phyloP scores from a whole-genome alignment of 768 basidiomycete genomes.

The Hericium alpestre region DNA sequence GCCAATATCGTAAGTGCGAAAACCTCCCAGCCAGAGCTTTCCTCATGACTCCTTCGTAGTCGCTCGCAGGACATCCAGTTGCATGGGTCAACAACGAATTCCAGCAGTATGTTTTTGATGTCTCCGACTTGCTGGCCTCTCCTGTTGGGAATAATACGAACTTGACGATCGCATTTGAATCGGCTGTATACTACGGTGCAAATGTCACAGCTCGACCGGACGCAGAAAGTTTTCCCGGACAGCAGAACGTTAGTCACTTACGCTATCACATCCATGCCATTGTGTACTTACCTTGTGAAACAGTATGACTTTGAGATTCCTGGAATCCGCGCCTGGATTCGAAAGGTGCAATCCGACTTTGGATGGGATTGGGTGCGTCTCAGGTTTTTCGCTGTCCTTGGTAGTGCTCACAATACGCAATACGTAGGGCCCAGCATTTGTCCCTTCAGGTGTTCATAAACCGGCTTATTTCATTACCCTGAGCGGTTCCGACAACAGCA shows the following conservation, averaged over 20 bases:
- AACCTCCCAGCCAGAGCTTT: neutral
- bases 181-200: constrained; percentile 41
- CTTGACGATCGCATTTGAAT: constrained; percentile 41
- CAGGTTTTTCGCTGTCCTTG: neutral
- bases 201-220: constrained; percentile 43
- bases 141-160: constrained; percentile 27
- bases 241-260: constrained; percentile 18
- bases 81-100: constrained; percentile 53
- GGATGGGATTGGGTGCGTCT: constrained; percentile 50
- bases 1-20: constrained; percentile 34
- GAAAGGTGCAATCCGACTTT: constrained; percentile 44
- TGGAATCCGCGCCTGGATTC: constrained; percentile 35
- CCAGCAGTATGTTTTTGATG: constrained; percentile 42
- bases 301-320: constrained; percentile 38
- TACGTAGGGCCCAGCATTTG: constrained; percentile 42
- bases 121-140: constrained; percentile 30
- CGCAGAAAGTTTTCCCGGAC: constrained; percentile 32
- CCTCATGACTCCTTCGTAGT: constrained; percentile 21
- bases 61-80: constrained; percentile 37
- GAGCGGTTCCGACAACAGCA: constrained; percentile 9
- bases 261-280: neutral
- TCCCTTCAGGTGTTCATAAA: constrained; percentile 44
- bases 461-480: constrained; percentile 43
- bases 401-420: neutral
- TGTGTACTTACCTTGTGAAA: constrained; percentile 1